Evolutionary conservation across 2,329 filamentous ascomycete genomes (phyloP), one percentile per base, ranked within the genome.

Genomic region (Nannizzia gypsea): DNA sequence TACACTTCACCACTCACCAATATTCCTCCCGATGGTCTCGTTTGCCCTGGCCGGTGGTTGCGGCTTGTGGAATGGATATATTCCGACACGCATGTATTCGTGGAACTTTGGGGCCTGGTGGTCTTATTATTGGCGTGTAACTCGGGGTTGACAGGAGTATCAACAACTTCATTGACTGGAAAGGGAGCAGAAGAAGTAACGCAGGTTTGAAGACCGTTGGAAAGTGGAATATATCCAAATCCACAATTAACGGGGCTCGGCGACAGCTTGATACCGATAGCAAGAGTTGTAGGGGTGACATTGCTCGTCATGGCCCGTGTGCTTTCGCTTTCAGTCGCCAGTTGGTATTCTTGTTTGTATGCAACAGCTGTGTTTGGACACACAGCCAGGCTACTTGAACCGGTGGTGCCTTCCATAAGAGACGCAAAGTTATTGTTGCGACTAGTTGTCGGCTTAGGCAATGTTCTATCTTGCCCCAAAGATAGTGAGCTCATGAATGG

Each of bases 371-470:
- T 20, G 54, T 17, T 56, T 15, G 54, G 3, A 42, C 34, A 42
- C 17, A 38, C 4, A 56, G 61, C 15, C 31, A 54, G 50, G n/a
- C 54, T 67, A 65, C 44, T 66, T 31, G 26, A 64, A 58, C 38
- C 56, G 64, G 38, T 58, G 64, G 38, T n/a, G 55, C 60, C 11
- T 15, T 52, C 57, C 11, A 40, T 34, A 50, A 46, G 24, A 17
- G 54, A 40, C 15, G 54, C 38, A 24, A 20, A 52, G n/a, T 56
- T 56, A 60, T 62, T 36, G 13, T 28, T 64, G 34, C 68, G 67
- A 31, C 64, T 67, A 24, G 67, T 66, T 34, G 60, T 59, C 36
- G 71, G 71, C 34, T 68, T 72, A 31, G 74, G 73, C 26, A 75
- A 66, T 8, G 67, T 73, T 54, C 74, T 67, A 58, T 72, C 71